Percentiles rank a stretch among this genome's conserved stretches.
Conservation (phyloP, 1,284 basidiomycete genomes). For the Cryptococcus hybrid region DNA sequence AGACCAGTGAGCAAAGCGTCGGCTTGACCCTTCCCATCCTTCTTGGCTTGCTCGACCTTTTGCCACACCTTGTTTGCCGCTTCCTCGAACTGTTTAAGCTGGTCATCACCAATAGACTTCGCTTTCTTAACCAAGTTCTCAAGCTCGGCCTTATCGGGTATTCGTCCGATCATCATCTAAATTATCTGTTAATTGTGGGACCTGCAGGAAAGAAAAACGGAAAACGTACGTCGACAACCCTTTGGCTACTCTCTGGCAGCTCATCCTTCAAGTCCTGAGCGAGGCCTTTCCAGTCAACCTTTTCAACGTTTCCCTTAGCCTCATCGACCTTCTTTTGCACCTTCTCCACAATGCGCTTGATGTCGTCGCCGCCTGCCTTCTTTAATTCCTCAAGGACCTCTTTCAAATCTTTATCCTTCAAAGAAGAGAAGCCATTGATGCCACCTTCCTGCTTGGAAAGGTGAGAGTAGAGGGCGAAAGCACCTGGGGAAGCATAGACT, state of each 20-base stretch:
- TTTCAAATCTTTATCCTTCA: slow-evolving; percentile 43
- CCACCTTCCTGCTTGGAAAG: slow-evolving; percentile 32
- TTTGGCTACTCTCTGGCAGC: slow-evolving; percentile 36
- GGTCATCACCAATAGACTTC: slow-evolving; percentile 34
- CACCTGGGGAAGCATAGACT: slow-evolving; percentile 36
- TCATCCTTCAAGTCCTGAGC: slow-evolving; percentile 38
- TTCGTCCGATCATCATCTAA: slow-evolving; percentile 36
- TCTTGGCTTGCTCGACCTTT: slow-evolving; percentile 41
- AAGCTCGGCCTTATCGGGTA: slow-evolving; percentile 39
- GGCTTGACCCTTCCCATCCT: slow-evolving; percentile 37
- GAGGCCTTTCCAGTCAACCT: slow-evolving; percentile 46
- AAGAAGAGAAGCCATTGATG: slow-evolving; percentile 33
- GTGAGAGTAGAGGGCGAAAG: slow-evolving; percentile 31
- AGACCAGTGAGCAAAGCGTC: slow-evolving; percentile 41
- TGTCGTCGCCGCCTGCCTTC: slow-evolving; percentile 44
- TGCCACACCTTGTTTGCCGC: slow-evolving; percentile 41
- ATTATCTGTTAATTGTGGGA: neutral
- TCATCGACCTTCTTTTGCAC: slow-evolving; percentile 44
- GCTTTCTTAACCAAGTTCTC: slow-evolving; percentile 36
- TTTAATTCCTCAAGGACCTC: slow-evolving; percentile 43
- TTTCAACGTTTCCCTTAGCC: slow-evolving; percentile 38
- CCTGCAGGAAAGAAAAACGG: neutral
- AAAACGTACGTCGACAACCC: slow-evolving; percentile 37
- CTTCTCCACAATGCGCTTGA: slow-evolving; percentile 40
- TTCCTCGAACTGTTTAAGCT: slow-evolving; percentile 34